Percentiles rank a stretch among this genome's conserved stretches.
phyloP scores from a whole-genome alignment of 805 yeast genomes.

The Saccharomycopsis sp. region DNA sequence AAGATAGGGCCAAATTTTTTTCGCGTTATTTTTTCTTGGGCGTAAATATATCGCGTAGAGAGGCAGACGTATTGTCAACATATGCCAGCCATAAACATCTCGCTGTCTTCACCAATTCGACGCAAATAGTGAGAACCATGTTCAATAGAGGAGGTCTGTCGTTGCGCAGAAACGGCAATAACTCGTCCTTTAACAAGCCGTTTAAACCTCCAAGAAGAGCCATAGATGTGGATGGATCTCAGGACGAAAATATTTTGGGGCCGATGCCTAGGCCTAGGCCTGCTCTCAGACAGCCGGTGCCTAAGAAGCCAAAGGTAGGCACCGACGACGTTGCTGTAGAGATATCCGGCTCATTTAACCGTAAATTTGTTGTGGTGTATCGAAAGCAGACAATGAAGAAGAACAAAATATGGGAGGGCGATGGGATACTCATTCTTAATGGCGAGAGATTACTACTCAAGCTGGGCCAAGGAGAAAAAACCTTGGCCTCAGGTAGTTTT shows the following conservation, averaged over 20 bases:
- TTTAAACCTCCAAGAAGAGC: conserved; percentile 44
- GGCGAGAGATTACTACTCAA: conserved; percentile 25
- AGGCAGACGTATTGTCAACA: too few relatives aligned
- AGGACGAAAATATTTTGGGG: background rate
- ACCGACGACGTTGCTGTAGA: background rate
- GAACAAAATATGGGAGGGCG: conserved; percentile 94
- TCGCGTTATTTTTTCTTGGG: too few relatives aligned
- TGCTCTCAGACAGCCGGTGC: background rate
- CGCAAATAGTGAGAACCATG: background rate
- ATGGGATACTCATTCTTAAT: conserved; percentile 52
- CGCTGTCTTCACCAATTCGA: too few relatives aligned
- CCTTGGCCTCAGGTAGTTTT: background rate
- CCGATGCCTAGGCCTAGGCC: conserved; percentile 7
- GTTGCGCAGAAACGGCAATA: background rate
- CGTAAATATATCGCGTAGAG: too few relatives aligned
- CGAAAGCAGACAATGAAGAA: conserved; percentile 70
- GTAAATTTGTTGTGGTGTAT: conserved; percentile 43
- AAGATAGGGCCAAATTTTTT: too few relatives aligned
- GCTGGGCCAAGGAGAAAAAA: conserved; percentile 11
- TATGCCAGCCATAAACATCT: too few relatives aligned
- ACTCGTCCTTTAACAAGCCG: conserved; percentile 34
- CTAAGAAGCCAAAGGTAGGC: background rate
- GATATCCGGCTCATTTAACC: conserved; percentile 5
- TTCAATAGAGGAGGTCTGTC: background rate
- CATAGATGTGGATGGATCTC: conserved; percentile 5